These are phyloP conservation scores for Akanthomyces uredinophilus DNA, from an alignment of 2,329 filamentous ascomycete species.

Conservation along the genomic window DNA sequence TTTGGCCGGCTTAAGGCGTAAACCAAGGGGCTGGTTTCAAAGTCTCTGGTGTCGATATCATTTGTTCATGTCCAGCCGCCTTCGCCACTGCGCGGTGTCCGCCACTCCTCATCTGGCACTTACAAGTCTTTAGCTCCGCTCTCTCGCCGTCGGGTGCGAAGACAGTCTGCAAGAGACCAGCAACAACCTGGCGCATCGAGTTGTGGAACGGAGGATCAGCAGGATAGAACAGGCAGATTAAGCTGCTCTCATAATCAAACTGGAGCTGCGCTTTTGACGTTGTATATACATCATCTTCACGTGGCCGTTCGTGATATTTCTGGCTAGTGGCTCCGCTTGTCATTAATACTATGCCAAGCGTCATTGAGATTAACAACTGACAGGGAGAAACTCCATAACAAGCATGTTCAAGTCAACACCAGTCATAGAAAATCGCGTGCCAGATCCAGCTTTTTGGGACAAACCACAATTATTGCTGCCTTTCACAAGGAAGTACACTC, in stretches of 20 bases:
- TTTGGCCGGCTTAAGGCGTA: not conserved
- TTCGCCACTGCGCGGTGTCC: not conserved
- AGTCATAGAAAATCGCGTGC: too few species aligned
- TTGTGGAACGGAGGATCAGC: conserved; percentile 36
- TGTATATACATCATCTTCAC: conserved; percentile 43
- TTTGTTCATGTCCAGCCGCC: not conserved
- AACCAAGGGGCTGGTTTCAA: not conserved
- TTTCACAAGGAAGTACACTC: not conserved
- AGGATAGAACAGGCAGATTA: conserved; percentile 41
- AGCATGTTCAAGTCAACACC: too few species aligned
- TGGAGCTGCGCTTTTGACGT: conserved; percentile 24
- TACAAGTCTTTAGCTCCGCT: conserved; percentile 18
- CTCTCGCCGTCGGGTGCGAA: conserved; percentile 24
- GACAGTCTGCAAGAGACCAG: conserved; percentile 45
- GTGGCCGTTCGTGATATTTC: conserved; percentile 17
- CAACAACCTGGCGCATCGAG: conserved; percentile 40
- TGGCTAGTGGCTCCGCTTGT: too few species aligned
- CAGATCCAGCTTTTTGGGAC: not conserved
- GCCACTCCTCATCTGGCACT: not conserved
- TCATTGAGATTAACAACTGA: too few species aligned
- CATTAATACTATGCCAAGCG: too few species aligned
- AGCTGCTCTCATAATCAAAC: conserved; percentile 33
- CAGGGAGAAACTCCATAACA: too few species aligned
- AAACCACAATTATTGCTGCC: too few species aligned
- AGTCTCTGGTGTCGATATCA: not conserved